These are phyloP conservation scores for Zizania latifolia DNA, from an alignment of 176 grass and related monocot genomes.

Conservation along the genomic window DNA sequence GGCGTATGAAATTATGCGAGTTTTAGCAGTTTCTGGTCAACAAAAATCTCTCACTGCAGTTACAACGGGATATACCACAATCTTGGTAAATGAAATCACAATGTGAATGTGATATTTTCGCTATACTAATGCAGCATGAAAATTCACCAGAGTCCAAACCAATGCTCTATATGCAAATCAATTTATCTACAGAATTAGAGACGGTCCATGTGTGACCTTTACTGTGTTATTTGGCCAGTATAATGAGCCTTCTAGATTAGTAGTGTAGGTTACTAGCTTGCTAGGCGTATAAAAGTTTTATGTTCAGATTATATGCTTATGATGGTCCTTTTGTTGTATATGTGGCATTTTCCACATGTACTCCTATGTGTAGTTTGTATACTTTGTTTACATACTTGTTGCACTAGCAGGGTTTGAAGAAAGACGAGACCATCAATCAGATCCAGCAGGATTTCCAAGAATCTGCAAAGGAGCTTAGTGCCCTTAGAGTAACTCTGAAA, in stretches of 20 bases:
- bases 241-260: no score
- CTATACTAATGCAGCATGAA: neutral
- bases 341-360: neutral
- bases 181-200: neutral
- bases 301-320: neutral
- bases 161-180: no score
- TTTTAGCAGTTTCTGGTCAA: neutral
- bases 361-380: neutral
- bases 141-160: neutral
- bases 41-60: neutral
- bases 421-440: slow-evolving; percentile 55
- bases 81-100: neutral
- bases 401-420: slow-evolving; percentile 49
- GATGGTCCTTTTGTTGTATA: neutral
- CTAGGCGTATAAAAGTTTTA: neutral
- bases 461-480: slow-evolving; percentile 55
- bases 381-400: neutral
- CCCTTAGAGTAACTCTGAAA: slow-evolving; percentile 59
- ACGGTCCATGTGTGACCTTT: no score
- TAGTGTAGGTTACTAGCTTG: neutral
- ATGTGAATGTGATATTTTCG: neutral
- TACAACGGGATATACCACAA: neutral
- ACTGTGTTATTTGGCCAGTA: no score
- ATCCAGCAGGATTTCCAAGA: slow-evolving; percentile 66
- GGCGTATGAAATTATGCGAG: neutral